These are phyloP conservation scores for Carex pumila DNA, from an alignment of 176 grass and related monocot genomes.

Conservation along the genomic window DNA sequence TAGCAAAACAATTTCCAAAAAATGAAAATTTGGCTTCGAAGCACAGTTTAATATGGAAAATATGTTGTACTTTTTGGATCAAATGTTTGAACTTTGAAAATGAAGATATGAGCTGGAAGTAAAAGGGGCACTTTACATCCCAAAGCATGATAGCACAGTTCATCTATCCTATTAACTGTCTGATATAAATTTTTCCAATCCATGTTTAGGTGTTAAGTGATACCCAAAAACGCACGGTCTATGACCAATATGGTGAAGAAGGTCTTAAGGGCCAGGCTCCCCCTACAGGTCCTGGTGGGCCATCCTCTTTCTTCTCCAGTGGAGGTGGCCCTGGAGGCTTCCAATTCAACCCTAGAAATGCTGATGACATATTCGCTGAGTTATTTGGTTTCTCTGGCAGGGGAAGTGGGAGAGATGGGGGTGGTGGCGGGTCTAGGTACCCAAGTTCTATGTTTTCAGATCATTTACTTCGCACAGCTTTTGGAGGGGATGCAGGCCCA, in stretches of 20 bases:
- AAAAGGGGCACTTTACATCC: too few species aligned
- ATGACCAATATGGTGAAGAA: slow-evolving; percentile 91
- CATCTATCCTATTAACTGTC: not conserved
- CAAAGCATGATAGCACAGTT: too few species aligned
- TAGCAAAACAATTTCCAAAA: too few species aligned
- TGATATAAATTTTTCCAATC: slow-evolving; percentile 9
- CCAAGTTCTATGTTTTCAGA: slow-evolving; percentile 45
- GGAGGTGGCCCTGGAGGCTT: slow-evolving; percentile 33
- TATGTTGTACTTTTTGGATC: too few species aligned
- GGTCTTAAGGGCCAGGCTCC: slow-evolving; percentile 65
- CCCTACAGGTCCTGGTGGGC: slow-evolving; percentile 36
- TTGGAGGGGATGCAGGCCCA: slow-evolving; percentile 26
- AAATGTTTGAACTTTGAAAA: too few species aligned
- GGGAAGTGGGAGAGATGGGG: slow-evolving; percentile 20
- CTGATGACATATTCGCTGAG: slow-evolving; percentile 77
- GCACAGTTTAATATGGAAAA: too few species aligned
- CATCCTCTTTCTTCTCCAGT: slow-evolving; percentile 40
- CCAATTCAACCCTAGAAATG: slow-evolving; percentile 62
- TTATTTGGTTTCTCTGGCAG: slow-evolving; percentile 65
- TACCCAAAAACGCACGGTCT: slow-evolving; percentile 66
- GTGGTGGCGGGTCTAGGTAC: slow-evolving; percentile 51
- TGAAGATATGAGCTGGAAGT: too few species aligned
- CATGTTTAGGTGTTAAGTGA: slow-evolving; percentile 74
- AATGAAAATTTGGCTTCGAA: too few species aligned
- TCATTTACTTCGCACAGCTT: slow-evolving; percentile 31